These are phyloP conservation scores for Apiotrichum siamense DNA, from an alignment of 1,284 basidiomycete genomes.

Conservation along the genomic window DNA sequence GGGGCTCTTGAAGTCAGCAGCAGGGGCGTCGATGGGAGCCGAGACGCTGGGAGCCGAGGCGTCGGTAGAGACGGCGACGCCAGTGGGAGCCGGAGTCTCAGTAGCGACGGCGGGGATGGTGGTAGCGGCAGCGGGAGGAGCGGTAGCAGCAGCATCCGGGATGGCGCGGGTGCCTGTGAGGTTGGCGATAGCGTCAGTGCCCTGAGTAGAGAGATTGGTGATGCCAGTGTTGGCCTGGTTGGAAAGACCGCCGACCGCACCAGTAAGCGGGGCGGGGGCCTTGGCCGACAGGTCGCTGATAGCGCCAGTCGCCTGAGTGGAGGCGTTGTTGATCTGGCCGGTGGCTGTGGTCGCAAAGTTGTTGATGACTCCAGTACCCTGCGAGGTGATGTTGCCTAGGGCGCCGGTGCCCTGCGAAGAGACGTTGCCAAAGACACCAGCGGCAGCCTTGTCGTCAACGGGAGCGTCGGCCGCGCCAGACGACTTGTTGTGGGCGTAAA, in stretches of 20 bases:
- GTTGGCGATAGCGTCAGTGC: not conserved
- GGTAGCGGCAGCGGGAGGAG: not conserved
- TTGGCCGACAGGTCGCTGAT: not conserved
- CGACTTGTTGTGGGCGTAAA: not conserved
- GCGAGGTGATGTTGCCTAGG: constrained; percentile 6
- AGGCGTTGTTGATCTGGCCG: not conserved
- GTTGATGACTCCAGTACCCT: not conserved
- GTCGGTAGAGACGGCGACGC: not conserved
- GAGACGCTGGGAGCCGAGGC: not conserved
- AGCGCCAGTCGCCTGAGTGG: not conserved
- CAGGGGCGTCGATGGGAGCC: not conserved
- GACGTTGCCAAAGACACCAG: no score
- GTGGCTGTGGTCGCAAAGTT: not conserved
- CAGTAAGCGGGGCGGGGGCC: not conserved
- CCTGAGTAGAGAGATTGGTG: not conserved
- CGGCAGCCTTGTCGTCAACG: not conserved
- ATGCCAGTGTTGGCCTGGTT: not conserved
- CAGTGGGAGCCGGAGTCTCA: not conserved
- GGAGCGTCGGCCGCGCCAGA: not conserved
- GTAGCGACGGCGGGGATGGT: not conserved
- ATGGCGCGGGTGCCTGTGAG: not conserved
- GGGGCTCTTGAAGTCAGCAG: no score
- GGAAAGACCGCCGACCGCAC: not conserved
- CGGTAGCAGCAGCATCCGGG: not conserved
- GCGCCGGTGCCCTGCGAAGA: not conserved